phyloP scores from a whole-genome alignment of 257 asterid species.

The Sherardia arvensis region DNA sequence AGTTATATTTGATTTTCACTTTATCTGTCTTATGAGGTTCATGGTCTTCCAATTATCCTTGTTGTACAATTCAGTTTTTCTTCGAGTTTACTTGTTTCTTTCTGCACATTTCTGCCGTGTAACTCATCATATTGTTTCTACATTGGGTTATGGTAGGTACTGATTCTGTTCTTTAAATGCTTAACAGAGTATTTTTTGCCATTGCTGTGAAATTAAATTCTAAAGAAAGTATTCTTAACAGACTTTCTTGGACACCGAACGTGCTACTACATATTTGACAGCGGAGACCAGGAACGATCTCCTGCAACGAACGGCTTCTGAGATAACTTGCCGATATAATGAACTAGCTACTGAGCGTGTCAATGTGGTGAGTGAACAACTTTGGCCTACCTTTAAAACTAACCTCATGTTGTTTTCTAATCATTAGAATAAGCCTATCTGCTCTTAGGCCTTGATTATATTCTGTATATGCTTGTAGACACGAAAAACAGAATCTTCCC shows the following conservation, averaged over 20 bases:
- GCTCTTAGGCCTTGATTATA: neutral
- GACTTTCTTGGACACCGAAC: conserved; percentile 80
- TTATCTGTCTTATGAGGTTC: neutral
- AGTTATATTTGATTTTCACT: neutral
- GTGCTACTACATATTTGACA: conserved; percentile 51
- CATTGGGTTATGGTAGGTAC: too few relatives aligned
- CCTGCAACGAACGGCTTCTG: conserved; percentile 55
- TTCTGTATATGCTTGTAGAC: conserved; percentile 41
- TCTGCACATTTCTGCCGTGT: too few relatives aligned
- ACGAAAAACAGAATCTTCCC: conserved; percentile 83
- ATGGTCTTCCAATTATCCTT: neutral
- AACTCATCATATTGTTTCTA: too few relatives aligned
- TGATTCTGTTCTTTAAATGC: neutral
- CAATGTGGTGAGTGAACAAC: conserved; percentile 49
- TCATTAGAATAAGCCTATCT: neutral
- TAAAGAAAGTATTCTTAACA: conserved; percentile 19
- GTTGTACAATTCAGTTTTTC: neutral
- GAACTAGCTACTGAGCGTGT: conserved; percentile 77
- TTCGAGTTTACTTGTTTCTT: too few relatives aligned
- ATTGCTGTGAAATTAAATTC: neutral
- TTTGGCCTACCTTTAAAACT: neutral
- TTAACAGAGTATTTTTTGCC: neutral
- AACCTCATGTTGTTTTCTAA: neutral
- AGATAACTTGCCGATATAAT: conserved; percentile 65
- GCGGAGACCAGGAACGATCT: conserved; percentile 53